A percentile compares a stretch with the other conserved stretches of the same genome.
Conservation (phyloP, 257 asterid species). For the Coffea eugenioides region DNA sequence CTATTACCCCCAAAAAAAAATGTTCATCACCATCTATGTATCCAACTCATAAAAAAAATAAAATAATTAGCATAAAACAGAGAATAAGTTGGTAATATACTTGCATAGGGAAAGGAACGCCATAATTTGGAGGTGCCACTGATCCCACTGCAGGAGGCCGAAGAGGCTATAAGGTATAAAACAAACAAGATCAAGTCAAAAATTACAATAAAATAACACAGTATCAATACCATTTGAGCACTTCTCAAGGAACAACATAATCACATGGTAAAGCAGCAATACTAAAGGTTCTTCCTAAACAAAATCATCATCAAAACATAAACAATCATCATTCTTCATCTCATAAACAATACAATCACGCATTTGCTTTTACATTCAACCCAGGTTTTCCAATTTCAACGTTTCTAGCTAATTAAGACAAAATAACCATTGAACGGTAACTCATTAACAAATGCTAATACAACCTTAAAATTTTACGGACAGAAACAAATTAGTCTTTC, state of each 20-base stretch:
- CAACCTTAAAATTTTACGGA: background rate
- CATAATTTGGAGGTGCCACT: slow-evolving; percentile 62
- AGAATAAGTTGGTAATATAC: slow-evolving; percentile 37
- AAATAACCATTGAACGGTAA: background rate
- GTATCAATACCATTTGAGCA: background rate
- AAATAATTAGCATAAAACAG: slow-evolving; percentile 4
- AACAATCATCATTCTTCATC: too few relatives aligned
- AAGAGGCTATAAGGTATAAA: slow-evolving; percentile 43
- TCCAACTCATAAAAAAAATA: slow-evolving; percentile 5
- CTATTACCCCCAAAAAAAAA: slow-evolving; percentile 39
- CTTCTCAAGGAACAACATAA: too few relatives aligned
- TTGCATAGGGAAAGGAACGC: slow-evolving; percentile 67
- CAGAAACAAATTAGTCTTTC: background rate
- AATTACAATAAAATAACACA: slow-evolving; percentile 7
- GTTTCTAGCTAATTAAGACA: background rate
- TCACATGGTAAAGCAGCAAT: too few relatives aligned
- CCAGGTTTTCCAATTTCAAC: background rate
- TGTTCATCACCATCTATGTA: slow-evolving; percentile 7
- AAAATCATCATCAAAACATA: too few relatives aligned
- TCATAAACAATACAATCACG: too few relatives aligned
- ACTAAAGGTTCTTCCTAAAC: too few relatives aligned
- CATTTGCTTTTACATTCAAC: background rate
- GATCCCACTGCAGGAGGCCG: slow-evolving; percentile 71
- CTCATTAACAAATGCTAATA: background rate
- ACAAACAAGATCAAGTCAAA: slow-evolving; percentile 9